phyloP scores from a whole-genome alignment of 305 asterid genomes.

The Fraxinus greggii region DNA sequence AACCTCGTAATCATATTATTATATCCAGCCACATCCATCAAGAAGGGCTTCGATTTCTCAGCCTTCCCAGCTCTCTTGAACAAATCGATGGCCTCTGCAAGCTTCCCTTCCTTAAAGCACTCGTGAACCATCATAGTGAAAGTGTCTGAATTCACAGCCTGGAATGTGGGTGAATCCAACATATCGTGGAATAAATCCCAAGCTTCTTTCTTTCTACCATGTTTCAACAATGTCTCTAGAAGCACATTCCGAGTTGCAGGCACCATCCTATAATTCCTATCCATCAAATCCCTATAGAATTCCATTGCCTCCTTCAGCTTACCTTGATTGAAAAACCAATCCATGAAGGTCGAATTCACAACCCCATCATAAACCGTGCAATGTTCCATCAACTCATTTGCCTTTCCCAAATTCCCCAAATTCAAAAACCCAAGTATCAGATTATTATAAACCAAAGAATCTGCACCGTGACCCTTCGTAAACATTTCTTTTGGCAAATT shows the following conservation, averaged over 20 bases:
- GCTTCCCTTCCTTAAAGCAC: constrained; percentile 70
- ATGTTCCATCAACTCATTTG: constrained; percentile 77
- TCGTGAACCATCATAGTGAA: constrained; percentile 67
- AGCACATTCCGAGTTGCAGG: constrained; percentile 78
- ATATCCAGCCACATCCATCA: constrained; percentile 82
- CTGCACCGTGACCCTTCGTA: constrained; percentile 81
- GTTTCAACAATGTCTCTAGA: constrained; percentile 66
- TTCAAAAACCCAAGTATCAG: constrained; percentile 71
- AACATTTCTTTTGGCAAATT: constrained; percentile 72
- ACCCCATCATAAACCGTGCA: constrained; percentile 83
- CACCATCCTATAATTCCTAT: constrained; percentile 62
- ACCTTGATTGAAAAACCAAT: constrained; percentile 83
- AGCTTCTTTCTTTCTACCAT: constrained; percentile 73
- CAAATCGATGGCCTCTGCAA: constrained; percentile 66
- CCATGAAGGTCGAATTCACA: constrained; percentile 88
- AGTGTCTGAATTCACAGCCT: constrained; percentile 85
- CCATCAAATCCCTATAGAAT: constrained; percentile 65
- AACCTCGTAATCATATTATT: constrained; percentile 72
- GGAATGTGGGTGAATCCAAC: constrained; percentile 87
- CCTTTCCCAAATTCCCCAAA: constrained; percentile 68
- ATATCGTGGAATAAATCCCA: constrained; percentile 74
- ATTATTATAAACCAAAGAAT: constrained; percentile 82
- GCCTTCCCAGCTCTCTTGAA: constrained; percentile 77
- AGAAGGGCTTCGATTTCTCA: constrained; percentile 72
- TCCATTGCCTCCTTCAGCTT: constrained; percentile 81